phyloP scores from a whole-genome alignment of 768 basidiomycete species.

The Kwoniella dendrophila region DNA sequence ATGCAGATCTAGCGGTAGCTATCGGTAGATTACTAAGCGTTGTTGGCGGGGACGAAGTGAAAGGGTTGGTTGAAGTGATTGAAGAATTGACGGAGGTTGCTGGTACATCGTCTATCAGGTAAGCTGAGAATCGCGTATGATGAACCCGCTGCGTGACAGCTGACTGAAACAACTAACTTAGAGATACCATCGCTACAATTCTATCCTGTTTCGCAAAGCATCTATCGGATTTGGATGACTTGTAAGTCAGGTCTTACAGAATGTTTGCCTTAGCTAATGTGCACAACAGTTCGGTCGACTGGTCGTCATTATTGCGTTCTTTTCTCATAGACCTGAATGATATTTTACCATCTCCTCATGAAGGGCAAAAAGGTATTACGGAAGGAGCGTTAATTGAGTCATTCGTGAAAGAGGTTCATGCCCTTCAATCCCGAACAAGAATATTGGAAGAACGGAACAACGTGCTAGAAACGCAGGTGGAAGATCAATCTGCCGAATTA shows the following conservation, averaged over 20 bases:
- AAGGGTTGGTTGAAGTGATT: not conserved
- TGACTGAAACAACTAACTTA: not conserved
- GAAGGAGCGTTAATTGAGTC: constrained; percentile 34
- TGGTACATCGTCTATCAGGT: not conserved
- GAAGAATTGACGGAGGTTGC: constrained; percentile 4
- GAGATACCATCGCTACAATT: not conserved
- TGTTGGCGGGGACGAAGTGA: not conserved
- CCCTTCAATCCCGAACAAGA: constrained; percentile 57
- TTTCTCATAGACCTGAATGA: constrained; percentile 12
- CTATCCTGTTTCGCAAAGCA: constrained; percentile 5
- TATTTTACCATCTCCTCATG: not conserved
- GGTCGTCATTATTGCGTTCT: not conserved
- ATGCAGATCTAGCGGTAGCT: constrained; percentile 13
- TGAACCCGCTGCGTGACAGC: not conserved
- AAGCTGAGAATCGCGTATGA: not conserved
- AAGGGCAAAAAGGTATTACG: not conserved
- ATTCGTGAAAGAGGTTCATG: constrained; percentile 67
- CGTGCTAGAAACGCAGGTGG: constrained; percentile 59
- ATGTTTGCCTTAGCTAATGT: not conserved
- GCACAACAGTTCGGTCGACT: constrained; percentile 5
- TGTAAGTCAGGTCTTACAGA: constrained; percentile 1
- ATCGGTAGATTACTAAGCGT: constrained; percentile 1
- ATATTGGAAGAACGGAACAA: not conserved
- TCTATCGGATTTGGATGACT: not conserved
- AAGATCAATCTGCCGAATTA: constrained; percentile 67